Conservation (phyloP, 2,329 filamentous ascomycete species). For the Alternaria tenuissima region DNA sequence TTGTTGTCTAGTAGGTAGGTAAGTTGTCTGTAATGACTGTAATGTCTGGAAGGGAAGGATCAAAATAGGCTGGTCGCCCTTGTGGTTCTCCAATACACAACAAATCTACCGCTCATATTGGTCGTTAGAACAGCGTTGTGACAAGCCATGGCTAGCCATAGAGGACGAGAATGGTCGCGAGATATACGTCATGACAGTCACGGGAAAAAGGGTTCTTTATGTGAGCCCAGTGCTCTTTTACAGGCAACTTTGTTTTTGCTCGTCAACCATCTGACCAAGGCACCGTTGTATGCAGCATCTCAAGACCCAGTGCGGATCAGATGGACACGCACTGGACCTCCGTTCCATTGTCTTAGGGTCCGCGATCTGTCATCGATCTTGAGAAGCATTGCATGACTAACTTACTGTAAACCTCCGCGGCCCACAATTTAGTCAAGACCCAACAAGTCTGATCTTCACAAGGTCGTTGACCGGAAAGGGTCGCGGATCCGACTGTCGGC, state of each 20-base stretch:
- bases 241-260: neutral
- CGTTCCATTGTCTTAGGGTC: neutral
- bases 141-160: neutral
- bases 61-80: no score
- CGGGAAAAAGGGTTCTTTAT: neutral
- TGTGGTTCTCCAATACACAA: no score
- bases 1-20: no score
- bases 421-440: neutral
- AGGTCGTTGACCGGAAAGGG: neutral
- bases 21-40: no score
- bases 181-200: neutral
- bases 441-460: constrained; percentile 4
- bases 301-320: neutral
- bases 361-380: neutral
- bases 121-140: neutral
- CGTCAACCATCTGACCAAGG: neutral
- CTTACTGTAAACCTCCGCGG: neutral
- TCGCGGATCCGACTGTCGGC: neutral
- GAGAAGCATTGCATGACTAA: neutral
- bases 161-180: neutral
- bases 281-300: neutral
- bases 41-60: no score
- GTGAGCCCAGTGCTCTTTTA: neutral
- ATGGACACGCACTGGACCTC: neutral
- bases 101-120: neutral